phyloP scores from a whole-genome alignment of 805 yeast genomes.

The Ogataea pilisensis region DNA sequence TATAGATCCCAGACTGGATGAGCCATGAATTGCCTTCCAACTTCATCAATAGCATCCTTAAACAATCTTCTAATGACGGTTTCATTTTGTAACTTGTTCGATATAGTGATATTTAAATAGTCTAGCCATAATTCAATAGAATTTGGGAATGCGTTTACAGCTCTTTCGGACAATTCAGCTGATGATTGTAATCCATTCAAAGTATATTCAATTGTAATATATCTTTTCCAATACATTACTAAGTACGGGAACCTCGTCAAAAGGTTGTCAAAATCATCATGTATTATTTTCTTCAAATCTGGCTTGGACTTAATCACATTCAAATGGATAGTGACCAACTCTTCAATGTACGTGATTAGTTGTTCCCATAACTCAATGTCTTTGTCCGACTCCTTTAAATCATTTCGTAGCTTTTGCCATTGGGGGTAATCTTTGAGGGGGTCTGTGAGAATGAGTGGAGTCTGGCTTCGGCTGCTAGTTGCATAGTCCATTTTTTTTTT shows the following conservation, averaged over 20 bases:
- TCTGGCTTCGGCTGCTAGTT: neutral
- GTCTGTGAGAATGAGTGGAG: slow-evolving; percentile 1
- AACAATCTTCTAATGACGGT: slow-evolving; percentile 40
- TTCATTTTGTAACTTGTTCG: slow-evolving; percentile 34
- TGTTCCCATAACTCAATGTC: slow-evolving; percentile 25
- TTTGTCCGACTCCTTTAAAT: slow-evolving; percentile 20
- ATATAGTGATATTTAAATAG: slow-evolving; percentile 49
- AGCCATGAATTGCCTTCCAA: slow-evolving; percentile 72
- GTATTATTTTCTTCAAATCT: slow-evolving; percentile 16
- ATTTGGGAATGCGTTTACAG: slow-evolving; percentile 48
- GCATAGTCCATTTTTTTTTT: neutral
- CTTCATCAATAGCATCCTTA: slow-evolving; percentile 40
- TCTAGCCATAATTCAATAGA: slow-evolving; percentile 70
- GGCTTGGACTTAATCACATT: slow-evolving; percentile 10
- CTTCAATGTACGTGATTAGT: slow-evolving; percentile 22
- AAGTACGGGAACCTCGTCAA: slow-evolving; percentile 55
- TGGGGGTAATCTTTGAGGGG: slow-evolving; percentile 24
- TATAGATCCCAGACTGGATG: slow-evolving; percentile 82
- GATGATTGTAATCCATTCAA: slow-evolving; percentile 52
- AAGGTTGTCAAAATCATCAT: slow-evolving; percentile 36
- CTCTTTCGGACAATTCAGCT: slow-evolving; percentile 38
- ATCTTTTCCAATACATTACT: slow-evolving; percentile 61
- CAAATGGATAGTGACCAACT: slow-evolving; percentile 19
- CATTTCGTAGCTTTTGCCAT: slow-evolving; percentile 22
- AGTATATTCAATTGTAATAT: slow-evolving; percentile 51